phyloP scores from a whole-genome alignment of 208 protist species.

The Wallacemonas sp. region DNA sequence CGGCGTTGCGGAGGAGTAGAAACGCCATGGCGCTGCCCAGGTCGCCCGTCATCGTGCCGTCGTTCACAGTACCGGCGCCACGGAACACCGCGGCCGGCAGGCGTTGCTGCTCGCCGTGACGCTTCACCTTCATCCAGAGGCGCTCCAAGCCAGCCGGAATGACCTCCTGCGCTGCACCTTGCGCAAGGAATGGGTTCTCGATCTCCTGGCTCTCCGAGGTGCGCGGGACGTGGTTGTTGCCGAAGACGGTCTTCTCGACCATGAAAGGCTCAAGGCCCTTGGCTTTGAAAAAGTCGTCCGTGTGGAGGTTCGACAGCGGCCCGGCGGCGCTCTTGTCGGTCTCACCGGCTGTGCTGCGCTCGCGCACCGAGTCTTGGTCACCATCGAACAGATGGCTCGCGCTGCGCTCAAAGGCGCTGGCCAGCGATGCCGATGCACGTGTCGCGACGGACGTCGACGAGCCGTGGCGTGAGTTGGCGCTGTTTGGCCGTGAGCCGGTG shows the following conservation, averaged over 20 bases:
- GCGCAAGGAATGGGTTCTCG: conserved; percentile 10
- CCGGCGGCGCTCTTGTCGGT: conserved; percentile 1
- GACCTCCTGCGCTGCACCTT: conserved; percentile 4
- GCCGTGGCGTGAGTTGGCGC: neutral
- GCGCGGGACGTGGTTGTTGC: neutral
- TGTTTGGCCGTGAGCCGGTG: neutral
- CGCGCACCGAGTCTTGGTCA: neutral
- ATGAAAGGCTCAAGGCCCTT: conserved; percentile 61
- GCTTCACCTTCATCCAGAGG: conserved; percentile 49
- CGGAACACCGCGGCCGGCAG: conserved; percentile 52
- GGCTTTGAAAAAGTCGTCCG: conserved; percentile 73
- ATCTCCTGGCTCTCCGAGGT: neutral
- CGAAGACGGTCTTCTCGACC: conserved; percentile 15
- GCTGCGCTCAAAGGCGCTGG: conserved; percentile 2
- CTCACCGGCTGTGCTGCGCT: conserved; percentile 15
- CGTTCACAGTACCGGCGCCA: conserved; percentile 15
- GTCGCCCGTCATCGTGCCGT: conserved; percentile 23
- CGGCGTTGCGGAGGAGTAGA: conserved; percentile 47
- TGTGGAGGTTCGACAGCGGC: neutral
- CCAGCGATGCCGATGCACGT: neutral
- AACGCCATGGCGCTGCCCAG: conserved; percentile 50
- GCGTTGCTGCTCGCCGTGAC: conserved; percentile 43
- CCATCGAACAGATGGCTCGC: neutral
- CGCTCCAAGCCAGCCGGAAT: conserved; percentile 37
- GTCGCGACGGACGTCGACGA: neutral